phyloP scores from a whole-genome alignment of 306 rosid genomes.

The Vigna angularis region DNA sequence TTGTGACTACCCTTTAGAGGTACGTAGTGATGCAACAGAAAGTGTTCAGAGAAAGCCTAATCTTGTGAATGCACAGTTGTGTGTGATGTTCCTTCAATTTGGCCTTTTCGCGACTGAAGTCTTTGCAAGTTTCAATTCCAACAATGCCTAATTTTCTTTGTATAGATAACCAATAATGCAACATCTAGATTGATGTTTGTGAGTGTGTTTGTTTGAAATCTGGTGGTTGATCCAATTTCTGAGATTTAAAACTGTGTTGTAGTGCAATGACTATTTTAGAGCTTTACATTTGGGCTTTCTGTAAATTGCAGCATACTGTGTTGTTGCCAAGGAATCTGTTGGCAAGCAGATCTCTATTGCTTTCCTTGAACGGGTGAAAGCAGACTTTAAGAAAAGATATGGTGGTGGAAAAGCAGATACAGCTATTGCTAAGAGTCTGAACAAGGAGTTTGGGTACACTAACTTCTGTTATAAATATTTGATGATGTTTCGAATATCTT shows the following conservation, averaged over 20 bases:
- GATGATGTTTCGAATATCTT: conserved; percentile 5
- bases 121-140: not conserved
- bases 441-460: conserved; percentile 88
- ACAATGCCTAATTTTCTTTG: not conserved
- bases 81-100: conserved; percentile 4
- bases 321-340: conserved; percentile 88
- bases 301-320: conserved; percentile 86
- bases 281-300: conserved; percentile 29
- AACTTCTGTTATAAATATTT: conserved; percentile 32
- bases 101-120: not conserved
- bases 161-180: conserved; percentile 4
- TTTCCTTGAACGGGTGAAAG: conserved; percentile 81
- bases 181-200: not conserved
- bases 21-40: not conserved
- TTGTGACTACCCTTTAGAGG: not conserved
- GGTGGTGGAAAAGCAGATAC: conserved; percentile 95
- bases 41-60: conserved; percentile 8
- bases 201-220: conserved; percentile 18
- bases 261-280: not conserved
- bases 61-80: conserved; percentile 27
- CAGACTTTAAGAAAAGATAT: conserved; percentile 85
- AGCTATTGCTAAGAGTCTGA: conserved; percentile 86
- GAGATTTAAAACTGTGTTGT: conserved; percentile 19
- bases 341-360: conserved; percentile 94
- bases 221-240: not conserved